These are phyloP conservation scores for Pisolithus tinctorius DNA, from an alignment of 768 basidiomycete species.

Conservation along the genomic window DNA sequence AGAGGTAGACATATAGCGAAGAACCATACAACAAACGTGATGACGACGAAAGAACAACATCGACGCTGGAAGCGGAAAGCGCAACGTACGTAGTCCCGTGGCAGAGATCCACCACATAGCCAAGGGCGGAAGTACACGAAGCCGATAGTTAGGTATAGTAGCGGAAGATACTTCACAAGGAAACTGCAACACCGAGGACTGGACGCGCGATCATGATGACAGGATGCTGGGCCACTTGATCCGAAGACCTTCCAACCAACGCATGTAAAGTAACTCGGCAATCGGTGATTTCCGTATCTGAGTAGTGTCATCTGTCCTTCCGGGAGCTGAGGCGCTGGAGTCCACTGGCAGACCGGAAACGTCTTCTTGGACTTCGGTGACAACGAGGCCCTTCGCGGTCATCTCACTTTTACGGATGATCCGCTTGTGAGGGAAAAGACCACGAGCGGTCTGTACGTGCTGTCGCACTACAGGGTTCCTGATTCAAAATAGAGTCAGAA, in stretches of 20 bases:
- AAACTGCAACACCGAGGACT: too few species aligned
- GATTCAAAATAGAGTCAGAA: conserved; percentile 6
- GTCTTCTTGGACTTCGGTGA: conserved; percentile 77
- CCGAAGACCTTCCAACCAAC: conserved; percentile 90
- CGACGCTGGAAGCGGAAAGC: too few species aligned
- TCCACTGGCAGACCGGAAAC: conserved; percentile 44
- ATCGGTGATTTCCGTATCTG: conserved; percentile 76
- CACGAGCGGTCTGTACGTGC: conserved; percentile 74
- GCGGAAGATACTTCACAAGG: too few species aligned
- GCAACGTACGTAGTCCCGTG: too few species aligned
- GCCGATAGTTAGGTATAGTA: too few species aligned
- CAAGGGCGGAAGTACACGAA: too few species aligned
- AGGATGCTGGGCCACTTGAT: conserved; percentile 83
- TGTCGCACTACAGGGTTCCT: conserved; percentile 77
- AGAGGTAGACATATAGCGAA: too few species aligned
- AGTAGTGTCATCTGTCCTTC: conserved; percentile 31
- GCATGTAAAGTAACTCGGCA: conserved; percentile 92
- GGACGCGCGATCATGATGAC: conserved; percentile 17
- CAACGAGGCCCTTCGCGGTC: conserved; percentile 77
- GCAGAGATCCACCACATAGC: too few species aligned
- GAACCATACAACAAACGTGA: too few species aligned
- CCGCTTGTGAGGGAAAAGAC: conserved; percentile 75
- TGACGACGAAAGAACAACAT: too few species aligned
- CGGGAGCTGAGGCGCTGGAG: conserved; percentile 22
- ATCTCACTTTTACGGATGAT: conserved; percentile 77